Evolutionary conservation across 352 stramenopile genomes (phyloP), one percentile per base, ranked within the genome.

Genomic region (Globisporangium irregulare): DNA sequence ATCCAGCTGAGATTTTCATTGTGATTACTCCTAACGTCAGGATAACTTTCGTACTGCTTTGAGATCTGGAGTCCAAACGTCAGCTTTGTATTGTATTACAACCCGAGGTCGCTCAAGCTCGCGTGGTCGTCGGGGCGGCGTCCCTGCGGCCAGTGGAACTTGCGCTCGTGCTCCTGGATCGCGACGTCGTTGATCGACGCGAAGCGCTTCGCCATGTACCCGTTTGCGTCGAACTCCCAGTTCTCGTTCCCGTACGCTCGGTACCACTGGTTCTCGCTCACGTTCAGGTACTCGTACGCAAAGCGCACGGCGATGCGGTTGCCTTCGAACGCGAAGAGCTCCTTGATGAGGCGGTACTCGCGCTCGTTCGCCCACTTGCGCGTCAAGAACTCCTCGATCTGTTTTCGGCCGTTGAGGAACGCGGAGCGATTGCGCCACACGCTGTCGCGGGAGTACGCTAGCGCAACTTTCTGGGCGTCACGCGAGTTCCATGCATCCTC

Each of bases 401-500:
- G 76, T 2, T 78, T 55, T 0, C 90, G 75, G 2, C 90, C 90
- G 41, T 70, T 83, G 25, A 97, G 51, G 34, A 97, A 96, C 65
- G 91, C 71, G 36, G 74, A 84, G n/a, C 91, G 91, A 72, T 97
- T 97, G 63, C 91, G 80, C 89, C 91, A 97, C 59, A 60, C 64
- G 43, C 84, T 95, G 79, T 94, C 82, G 9, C 62, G 53, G 0
- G 84, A 91, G 78, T 97, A 97, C 18, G 87, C 91, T 32, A 91
- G 76, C 41, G 81, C 81, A 12, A 97, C 89, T 10, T 74, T 75
- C 14, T 75, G 60, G 4, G 89, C 78, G 43, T 97, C 86, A 7
- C 83, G 74, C 8, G 77, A 82, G 78, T 97, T 97, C 91, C 91
- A 97, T 32, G 83, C 91, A 66, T 97, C 88, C 59, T 97, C 91